Percentiles rank a stretch among this genome's conserved stretches.
phyloP scores from a whole-genome alignment of 2,329 filamentous ascomycete species.

The Stachybotrys echinatus region DNA sequence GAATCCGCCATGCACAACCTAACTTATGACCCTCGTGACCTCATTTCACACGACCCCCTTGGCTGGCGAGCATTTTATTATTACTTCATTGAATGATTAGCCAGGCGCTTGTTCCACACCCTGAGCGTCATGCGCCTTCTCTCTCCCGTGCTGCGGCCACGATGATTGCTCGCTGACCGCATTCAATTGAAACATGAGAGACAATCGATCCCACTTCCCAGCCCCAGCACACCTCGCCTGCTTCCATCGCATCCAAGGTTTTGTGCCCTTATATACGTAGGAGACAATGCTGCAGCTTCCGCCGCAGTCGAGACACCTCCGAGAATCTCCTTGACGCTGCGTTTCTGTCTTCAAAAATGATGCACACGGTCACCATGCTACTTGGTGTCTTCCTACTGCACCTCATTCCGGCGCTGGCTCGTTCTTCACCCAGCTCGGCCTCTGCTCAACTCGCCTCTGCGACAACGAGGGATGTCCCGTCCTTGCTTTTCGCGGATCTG shows the following conservation, averaged over 20 bases:
- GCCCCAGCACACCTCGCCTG: neutral
- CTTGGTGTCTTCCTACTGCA: neutral
- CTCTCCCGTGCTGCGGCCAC: neutral
- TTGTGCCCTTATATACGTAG: no score
- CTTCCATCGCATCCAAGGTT: no score
- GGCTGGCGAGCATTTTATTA: neutral
- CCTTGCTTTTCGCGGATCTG: conserved; percentile 68
- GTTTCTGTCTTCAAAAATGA: neutral
- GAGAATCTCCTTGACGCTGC: neutral
- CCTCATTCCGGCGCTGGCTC: neutral
- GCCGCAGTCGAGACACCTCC: neutral
- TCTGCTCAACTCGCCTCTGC: neutral
- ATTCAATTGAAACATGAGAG: neutral
- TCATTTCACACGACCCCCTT: conserved; percentile 1
- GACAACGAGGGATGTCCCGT: conserved; percentile 39
- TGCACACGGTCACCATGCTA: neutral
- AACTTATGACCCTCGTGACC: no score
- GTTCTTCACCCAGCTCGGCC: neutral
- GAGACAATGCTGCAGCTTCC: neutral
- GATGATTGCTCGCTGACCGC: neutral
- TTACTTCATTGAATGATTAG: neutral
- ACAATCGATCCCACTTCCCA: neutral
- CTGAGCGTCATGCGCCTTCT: neutral
- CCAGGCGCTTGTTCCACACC: neutral
- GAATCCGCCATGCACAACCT: no score